Evolutionary conservation across 768 basidiomycete species (phyloP).

Genomic region (Collybia mongolica): DNA sequence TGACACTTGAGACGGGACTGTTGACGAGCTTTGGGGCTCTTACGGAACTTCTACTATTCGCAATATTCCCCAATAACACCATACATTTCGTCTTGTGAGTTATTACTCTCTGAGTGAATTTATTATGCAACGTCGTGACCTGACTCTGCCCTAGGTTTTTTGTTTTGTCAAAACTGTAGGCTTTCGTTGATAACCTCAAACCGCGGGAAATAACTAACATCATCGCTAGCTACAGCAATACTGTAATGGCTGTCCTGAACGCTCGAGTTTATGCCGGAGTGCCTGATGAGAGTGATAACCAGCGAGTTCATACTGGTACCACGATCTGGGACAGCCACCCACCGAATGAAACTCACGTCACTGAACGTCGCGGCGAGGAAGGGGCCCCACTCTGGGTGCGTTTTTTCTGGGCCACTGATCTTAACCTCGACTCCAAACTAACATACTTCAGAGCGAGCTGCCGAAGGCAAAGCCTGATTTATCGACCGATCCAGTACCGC

Average conservation of each 20-base stretch:
- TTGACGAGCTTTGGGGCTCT: slow-evolving; percentile 14
- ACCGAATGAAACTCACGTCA: background rate
- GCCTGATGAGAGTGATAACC: background rate
- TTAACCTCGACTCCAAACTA: no score
- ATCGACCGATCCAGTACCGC: no score
- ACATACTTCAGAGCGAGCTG: no score
- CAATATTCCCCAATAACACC: slow-evolving; percentile 12
- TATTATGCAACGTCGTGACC: background rate
- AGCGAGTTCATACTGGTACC: background rate
- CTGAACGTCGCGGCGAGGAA: background rate
- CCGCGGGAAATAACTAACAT: background rate
- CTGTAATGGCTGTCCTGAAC: slow-evolving; percentile 8
- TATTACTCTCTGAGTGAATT: background rate
- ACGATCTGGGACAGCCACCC: background rate
- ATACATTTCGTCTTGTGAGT: slow-evolving; percentile 17
- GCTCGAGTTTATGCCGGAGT: background rate
- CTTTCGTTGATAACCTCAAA: background rate
- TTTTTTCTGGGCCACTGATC: no score
- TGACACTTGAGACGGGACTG: slow-evolving; percentile 22
- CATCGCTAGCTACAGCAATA: slow-evolving; percentile 6
- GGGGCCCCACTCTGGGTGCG: background rate
- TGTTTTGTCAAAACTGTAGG: slow-evolving; percentile 3
- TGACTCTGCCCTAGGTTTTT: background rate
- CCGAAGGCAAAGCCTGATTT: no score
- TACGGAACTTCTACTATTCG: slow-evolving; percentile 16